Percentiles rank a stretch among this genome's conserved stretches.
These are phyloP conservation scores for Davidsoniella eucalypti DNA, from an alignment of 2,329 filamentous ascomycete species.

Conservation along the genomic window DNA sequence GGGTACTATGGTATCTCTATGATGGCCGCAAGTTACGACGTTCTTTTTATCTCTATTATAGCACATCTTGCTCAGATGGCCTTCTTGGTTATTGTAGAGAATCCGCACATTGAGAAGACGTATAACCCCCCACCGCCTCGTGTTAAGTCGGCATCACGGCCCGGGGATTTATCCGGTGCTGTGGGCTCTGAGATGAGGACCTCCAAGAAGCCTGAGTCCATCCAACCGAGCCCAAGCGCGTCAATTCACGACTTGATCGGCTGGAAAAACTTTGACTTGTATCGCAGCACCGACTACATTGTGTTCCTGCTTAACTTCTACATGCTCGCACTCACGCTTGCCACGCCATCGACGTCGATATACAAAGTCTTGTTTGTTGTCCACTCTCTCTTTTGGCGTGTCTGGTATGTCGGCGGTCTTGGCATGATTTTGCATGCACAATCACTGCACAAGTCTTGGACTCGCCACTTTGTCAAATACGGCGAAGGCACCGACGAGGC, in stretches of 20 bases:
- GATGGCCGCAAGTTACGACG: slow-evolving; percentile 95
- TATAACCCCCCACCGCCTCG: slow-evolving; percentile 82
- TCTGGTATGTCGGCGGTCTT: slow-evolving; percentile 85
- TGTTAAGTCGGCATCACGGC: slow-evolving; percentile 28
- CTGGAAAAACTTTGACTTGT: slow-evolving; percentile 67
- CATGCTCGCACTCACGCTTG: slow-evolving; percentile 52
- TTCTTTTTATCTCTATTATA: slow-evolving; percentile 89
- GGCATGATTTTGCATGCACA: slow-evolving; percentile 73
- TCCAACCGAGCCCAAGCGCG: slow-evolving; percentile 31
- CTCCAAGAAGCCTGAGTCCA: slow-evolving; percentile 12
- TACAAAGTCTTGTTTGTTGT: slow-evolving; percentile 67
- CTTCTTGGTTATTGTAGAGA: slow-evolving; percentile 83
- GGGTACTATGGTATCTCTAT: slow-evolving; percentile 97
- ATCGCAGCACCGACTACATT: slow-evolving; percentile 71
- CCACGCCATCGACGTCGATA: slow-evolving; percentile 59
- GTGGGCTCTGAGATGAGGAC: slow-evolving; percentile 7
- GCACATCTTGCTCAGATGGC: slow-evolving; percentile 89
- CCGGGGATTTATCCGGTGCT: slow-evolving; percentile 18
- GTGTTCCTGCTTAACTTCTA: slow-evolving; percentile 63
- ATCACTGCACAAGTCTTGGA: slow-evolving; percentile 86
- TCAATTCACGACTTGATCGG: slow-evolving; percentile 75
- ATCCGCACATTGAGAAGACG: slow-evolving; percentile 93
- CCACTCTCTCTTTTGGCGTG: slow-evolving; percentile 66
- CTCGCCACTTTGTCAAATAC: slow-evolving; percentile 91
- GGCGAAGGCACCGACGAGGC: slow-evolving; percentile 81